Conservation (phyloP, 768 basidiomycete species). For the Lactarius tabidus region DNA sequence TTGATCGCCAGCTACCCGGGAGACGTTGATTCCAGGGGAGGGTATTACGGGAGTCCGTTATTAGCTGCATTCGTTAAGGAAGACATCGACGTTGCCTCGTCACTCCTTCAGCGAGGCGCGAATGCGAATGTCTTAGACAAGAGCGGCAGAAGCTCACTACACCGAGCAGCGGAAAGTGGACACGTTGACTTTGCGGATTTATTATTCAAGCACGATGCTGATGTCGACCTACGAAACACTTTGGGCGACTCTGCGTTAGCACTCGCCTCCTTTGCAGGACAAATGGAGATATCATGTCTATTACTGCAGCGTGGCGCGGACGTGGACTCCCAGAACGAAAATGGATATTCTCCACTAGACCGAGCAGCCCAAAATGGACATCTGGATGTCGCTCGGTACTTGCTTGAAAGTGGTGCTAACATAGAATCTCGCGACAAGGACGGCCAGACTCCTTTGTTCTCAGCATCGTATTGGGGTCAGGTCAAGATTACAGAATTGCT, state of each 20-base stretch:
- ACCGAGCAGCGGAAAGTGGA: neutral
- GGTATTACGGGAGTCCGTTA: neutral
- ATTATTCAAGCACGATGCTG: too few relatives aligned
- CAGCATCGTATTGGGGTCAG: neutral
- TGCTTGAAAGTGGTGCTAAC: neutral
- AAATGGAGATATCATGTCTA: too few relatives aligned
- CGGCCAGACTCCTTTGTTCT: neutral
- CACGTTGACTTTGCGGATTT: neutral
- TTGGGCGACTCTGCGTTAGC: neutral
- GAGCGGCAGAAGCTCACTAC: neutral
- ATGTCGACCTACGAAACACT: neutral
- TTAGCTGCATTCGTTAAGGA: neutral
- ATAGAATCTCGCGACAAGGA: neutral
- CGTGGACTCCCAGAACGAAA: too few relatives aligned
- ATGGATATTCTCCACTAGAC: too few relatives aligned
- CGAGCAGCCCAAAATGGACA: too few relatives aligned
- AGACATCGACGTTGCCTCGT: neutral
- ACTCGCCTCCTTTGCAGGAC: too few relatives aligned
- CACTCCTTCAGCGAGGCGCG: slow-evolving; percentile 1
- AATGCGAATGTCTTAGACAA: neutral
- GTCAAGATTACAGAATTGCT: too few relatives aligned
- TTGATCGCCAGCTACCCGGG: neutral
- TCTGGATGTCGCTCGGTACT: neutral
- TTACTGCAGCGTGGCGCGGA: too few relatives aligned
- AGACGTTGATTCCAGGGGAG: neutral